These are phyloP conservation scores for Lepidopterella palustris DNA, from an alignment of 495 filamentous ascomycete species.

Conservation along the genomic window DNA sequence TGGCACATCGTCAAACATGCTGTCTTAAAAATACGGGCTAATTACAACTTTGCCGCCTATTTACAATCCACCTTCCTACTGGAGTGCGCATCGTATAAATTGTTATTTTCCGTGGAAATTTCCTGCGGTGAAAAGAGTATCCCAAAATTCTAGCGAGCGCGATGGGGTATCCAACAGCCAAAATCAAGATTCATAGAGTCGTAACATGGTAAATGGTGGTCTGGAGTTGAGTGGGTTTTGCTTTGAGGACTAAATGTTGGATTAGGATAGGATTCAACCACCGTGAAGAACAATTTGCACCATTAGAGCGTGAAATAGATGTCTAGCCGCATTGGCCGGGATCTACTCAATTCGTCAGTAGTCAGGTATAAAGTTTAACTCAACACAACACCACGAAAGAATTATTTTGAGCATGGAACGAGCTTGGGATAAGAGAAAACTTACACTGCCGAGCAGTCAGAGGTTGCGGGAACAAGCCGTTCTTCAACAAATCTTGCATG, in stretches of 20 bases:
- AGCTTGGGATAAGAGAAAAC: constrained; percentile 5
- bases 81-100: background rate
- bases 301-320: background rate
- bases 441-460: constrained; percentile 43
- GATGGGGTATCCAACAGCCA: background rate
- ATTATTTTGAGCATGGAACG: background rate
- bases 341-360: constrained; percentile 28
- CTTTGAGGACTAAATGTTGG: too few species aligned
- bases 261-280: background rate
- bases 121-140: background rate
- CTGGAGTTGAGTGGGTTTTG: too few species aligned
- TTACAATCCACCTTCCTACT: background rate
- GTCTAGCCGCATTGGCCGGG: constrained; percentile 41
- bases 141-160: background rate
- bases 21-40: background rate
- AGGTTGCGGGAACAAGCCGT: constrained; percentile 59
- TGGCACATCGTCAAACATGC: background rate
- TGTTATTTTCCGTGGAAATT: too few species aligned
- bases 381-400: background rate
- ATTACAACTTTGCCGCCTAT: background rate
- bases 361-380: background rate
- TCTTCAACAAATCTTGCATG: constrained; percentile 57
- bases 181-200: background rate
- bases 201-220: too few species aligned
- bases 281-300: background rate